These are phyloP conservation scores for Cicer bijugum DNA, from an alignment of 306 rosid species.

Conservation along the genomic window DNA sequence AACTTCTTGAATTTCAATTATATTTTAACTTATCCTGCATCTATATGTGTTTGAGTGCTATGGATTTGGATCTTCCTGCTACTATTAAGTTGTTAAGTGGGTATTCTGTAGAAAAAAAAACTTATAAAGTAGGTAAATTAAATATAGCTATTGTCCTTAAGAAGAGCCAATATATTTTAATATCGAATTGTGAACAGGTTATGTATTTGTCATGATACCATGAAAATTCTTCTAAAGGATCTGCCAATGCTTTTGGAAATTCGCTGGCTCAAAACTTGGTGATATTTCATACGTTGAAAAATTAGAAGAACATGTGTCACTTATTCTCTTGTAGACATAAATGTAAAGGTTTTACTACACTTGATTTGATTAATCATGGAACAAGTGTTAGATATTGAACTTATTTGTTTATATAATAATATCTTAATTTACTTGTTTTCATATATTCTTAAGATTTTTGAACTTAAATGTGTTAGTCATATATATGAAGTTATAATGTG, in stretches of 20 bases:
- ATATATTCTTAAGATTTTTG: too few relatives aligned
- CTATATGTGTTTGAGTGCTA: too few relatives aligned
- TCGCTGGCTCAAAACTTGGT: slow-evolving; percentile 98
- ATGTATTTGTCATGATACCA: slow-evolving; percentile 3
- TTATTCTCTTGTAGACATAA: too few relatives aligned
- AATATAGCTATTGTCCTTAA: slow-evolving; percentile 3
- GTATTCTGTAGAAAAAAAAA: too few relatives aligned
- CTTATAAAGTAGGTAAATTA: slow-evolving; percentile 27
- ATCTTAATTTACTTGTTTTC: too few relatives aligned
- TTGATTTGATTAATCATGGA: too few relatives aligned
- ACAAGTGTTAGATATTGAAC: too few relatives aligned
- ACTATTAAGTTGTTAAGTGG: neutral
- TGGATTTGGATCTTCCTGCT: neutral
- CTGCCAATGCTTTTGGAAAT: slow-evolving; percentile 98
- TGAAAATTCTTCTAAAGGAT: slow-evolving; percentile 58
- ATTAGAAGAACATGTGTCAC: slow-evolving; percentile 81
- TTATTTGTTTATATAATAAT: too few relatives aligned
- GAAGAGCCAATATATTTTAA: slow-evolving; percentile 16
- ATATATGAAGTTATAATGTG: too few relatives aligned
- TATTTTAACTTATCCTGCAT: slow-evolving; percentile 19
- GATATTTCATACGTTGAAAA: slow-evolving; percentile 93
- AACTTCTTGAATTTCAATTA: slow-evolving; percentile 39
- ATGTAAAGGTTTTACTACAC: too few relatives aligned
- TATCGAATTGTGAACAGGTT: slow-evolving; percentile 21
- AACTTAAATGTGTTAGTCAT: too few relatives aligned